Base-by-base conservation (phyloP, 495 filamentous ascomycete species). In the Neurospora sp. region DNA sequence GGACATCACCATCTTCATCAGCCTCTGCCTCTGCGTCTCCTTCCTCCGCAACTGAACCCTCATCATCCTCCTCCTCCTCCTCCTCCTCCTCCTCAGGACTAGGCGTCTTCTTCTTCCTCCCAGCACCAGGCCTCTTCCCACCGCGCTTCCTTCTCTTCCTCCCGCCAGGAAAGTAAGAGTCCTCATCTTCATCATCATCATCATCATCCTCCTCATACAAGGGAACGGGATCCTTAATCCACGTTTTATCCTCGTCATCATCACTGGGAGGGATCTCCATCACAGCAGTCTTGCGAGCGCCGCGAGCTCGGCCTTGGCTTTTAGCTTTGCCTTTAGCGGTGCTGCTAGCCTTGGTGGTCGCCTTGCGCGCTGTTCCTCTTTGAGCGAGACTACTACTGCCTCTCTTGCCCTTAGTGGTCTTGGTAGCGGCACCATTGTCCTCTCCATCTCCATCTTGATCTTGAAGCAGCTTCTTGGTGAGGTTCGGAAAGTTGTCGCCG, bases 401-500 rank as follows among this genome's bases (percentile, higher is more conserved):
- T 70, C 45, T 41, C 69, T 79, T 80, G 12, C 75, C 74, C 71
- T 80, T 53, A 0, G 9, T 80, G 20, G 73, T 65, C 3, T 6
- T 59, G 1, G 39, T 61, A 4, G 71, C 47, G 0, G 69, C 39
- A 12, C 18, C 39, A 4, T 20, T 35, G 38, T 45, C 7, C 1
- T 45, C 42, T 0, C 41, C 71, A 18, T 45, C 47, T 14, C 47
- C 22, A 14, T 84, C 82, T 39, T 79, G 80, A 73, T 85, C 85
- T 37, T 65, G 53, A 35, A 85, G 79, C 1, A 86, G 78, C 70
- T 85, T 84, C 75, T 86, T 84, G 38, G 83, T 84, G 68, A 86
- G 73, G 73, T 86, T 86, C 38, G 83, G 85, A 75, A 85, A 84
- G 37, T 83, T 84, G 74, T 86, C 87, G 47, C 85, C 86, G 75